phyloP scores from a whole-genome alignment of 2,329 filamentous ascomycete species.

The Monilinia fructigena region DNA sequence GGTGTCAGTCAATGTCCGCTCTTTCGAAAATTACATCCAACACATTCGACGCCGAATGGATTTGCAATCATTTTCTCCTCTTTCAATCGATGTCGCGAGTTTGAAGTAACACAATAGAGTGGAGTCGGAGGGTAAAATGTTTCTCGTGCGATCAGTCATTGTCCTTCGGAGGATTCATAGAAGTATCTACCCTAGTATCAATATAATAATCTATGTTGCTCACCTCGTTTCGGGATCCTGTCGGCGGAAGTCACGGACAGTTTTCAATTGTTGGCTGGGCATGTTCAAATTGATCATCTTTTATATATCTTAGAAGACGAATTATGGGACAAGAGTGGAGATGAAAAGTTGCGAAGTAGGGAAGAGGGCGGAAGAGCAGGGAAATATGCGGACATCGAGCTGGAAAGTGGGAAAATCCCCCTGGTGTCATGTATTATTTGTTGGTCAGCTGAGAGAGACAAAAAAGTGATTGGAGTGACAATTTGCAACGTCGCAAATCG shows the following conservation, averaged over 20 bases:
- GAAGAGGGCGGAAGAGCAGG: constrained; percentile 13
- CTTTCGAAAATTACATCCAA: constrained; percentile 4
- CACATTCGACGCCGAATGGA: constrained; percentile 5
- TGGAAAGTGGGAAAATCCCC: constrained; percentile 21
- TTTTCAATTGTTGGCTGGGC: constrained; percentile 5
- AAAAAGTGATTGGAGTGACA: constrained; percentile 20
- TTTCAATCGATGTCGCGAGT: constrained; percentile 7
- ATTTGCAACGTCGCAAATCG: constrained; percentile 11
- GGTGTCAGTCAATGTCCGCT: constrained; percentile 13
- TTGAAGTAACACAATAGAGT: constrained; percentile 9
- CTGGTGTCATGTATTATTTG: constrained; percentile 4
- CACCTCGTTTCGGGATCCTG: neutral
- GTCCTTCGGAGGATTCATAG: neutral
- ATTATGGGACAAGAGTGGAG: constrained; percentile 24
- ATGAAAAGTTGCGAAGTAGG: constrained; percentile 16
- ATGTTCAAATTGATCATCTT: constrained; percentile 8
- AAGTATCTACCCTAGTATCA: neutral
- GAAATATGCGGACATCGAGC: constrained; percentile 13
- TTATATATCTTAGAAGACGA: constrained; percentile 21
- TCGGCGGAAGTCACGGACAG: constrained; percentile 18
- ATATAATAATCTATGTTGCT: constrained; percentile 6
- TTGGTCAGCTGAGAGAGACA: constrained; percentile 22
- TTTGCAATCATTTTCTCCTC: constrained; percentile 14
- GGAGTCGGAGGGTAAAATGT: constrained; percentile 9
- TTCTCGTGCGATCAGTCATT: constrained; percentile 5